Conservation (phyloP, 805 yeast species). For the Ogataea parapolymorpha region DNA sequence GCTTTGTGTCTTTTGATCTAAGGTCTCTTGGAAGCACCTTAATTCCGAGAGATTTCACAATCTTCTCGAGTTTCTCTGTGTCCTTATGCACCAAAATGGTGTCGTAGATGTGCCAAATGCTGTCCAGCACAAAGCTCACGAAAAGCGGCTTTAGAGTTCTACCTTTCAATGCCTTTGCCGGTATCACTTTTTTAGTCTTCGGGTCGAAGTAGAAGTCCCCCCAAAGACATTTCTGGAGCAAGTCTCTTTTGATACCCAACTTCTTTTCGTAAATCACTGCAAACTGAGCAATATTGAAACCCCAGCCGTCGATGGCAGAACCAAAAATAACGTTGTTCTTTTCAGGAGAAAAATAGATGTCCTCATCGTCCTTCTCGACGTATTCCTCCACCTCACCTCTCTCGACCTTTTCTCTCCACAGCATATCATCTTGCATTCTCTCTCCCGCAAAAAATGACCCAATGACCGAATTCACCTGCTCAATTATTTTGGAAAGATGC, state of each 20-base stretch:
- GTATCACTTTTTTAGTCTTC: constrained; percentile 79
- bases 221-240: constrained; percentile 85
- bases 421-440: constrained; percentile 81
- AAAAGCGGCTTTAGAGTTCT: constrained; percentile 71
- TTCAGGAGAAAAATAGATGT: constrained; percentile 82
- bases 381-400: constrained; percentile 46
- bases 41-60: constrained; percentile 65
- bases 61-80: constrained; percentile 68
- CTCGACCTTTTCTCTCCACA: constrained; percentile 67
- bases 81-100: constrained; percentile 63
- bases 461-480: constrained; percentile 91
- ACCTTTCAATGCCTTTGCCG: constrained; percentile 61
- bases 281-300: constrained; percentile 85
- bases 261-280: constrained; percentile 82
- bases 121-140: constrained; percentile 82
- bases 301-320: constrained; percentile 96
- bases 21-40: constrained; percentile 72
- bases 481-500: constrained; percentile 75
- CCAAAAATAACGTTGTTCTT: constrained; percentile 88
- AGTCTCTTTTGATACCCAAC: constrained; percentile 77
- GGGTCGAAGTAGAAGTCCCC: constrained; percentile 91
- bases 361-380: constrained; percentile 75
- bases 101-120: constrained; percentile 88
- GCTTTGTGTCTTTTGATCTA: constrained; percentile 71
- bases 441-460: constrained; percentile 94